Evolutionary conservation across 2,329 filamentous ascomycete species (phyloP).

Genomic region (Ascochyta rabiei): DNA sequence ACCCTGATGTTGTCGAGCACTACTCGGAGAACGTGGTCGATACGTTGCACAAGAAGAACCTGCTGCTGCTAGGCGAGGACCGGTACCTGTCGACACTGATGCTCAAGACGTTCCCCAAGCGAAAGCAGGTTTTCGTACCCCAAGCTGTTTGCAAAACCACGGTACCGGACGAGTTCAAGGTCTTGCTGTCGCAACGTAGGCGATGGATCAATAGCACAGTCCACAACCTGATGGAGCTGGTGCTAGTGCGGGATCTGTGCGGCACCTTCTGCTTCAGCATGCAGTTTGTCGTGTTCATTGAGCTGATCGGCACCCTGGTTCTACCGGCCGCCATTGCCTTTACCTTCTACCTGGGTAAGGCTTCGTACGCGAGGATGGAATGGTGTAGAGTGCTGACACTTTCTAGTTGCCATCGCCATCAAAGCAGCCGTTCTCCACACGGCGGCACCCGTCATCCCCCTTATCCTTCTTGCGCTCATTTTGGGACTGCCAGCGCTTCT

Average conservation of each 20-base stretch:
- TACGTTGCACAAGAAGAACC: slow-evolving; percentile 96
- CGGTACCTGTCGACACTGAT: slow-evolving; percentile 95
- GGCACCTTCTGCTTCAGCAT: slow-evolving; percentile 99
- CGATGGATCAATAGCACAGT: slow-evolving; percentile 99
- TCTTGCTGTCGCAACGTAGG: slow-evolving; percentile 90
- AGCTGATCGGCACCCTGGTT: slow-evolving; percentile 91
- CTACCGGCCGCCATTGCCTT: slow-evolving; percentile 96
- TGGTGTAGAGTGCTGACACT: slow-evolving; percentile 32
- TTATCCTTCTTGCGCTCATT: slow-evolving; percentile 87
- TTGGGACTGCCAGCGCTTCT: slow-evolving; percentile 90
- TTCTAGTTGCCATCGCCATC: slow-evolving; percentile 81
- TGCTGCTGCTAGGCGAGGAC: slow-evolving; percentile 90
- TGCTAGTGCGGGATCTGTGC: slow-evolving; percentile 93
- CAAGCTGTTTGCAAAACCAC: slow-evolving; percentile 99
- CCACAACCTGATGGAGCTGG: slow-evolving; percentile 97
- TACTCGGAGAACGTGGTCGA: slow-evolving; percentile 99
- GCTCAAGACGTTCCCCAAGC: slow-evolving; percentile 98
- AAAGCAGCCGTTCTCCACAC: slow-evolving; percentile 63
- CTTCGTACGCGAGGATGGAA: slow-evolving; percentile 31
- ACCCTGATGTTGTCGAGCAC: slow-evolving; percentile 97
- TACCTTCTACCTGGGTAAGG: slow-evolving; percentile 90
- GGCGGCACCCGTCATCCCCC: slow-evolving; percentile 80
- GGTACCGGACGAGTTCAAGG: slow-evolving; percentile 89
- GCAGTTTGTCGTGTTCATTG: slow-evolving; percentile 98
- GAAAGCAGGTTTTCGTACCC: slow-evolving; percentile 97